Conservation (phyloP, 2,329 filamentous ascomycete species). For the Bipolaris bicolor region DNA sequence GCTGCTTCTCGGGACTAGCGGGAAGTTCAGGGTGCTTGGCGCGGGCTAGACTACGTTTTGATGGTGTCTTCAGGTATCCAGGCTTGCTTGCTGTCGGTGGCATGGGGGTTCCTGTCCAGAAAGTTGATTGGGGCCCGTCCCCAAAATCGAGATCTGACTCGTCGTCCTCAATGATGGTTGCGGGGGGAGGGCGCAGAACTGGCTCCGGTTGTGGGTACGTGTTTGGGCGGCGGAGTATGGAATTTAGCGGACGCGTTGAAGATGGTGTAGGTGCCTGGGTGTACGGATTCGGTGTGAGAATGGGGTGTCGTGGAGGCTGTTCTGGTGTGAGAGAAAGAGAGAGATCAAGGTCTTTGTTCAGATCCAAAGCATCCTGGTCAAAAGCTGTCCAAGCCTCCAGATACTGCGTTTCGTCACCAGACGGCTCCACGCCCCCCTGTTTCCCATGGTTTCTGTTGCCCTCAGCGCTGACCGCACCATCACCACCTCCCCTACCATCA, state of each 20-base stretch:
- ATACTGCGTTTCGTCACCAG: conserved; percentile 38
- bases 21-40: conserved; percentile 40
- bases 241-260: conserved; percentile 13
- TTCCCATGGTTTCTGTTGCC: conserved; percentile 8
- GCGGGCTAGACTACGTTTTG: conserved; percentile 48
- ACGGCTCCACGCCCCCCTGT: background rate
- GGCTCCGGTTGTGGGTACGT: conserved; percentile 26
- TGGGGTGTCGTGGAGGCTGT: conserved; percentile 6
- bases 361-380: conserved; percentile 41
- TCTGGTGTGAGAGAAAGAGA: conserved; percentile 38
- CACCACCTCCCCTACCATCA: background rate
- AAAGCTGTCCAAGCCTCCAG: conserved; percentile 50
- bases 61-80: conserved; percentile 57
- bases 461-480: background rate
- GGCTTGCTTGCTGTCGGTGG: conserved; percentile 18
- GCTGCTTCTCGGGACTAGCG: conserved; percentile 33
- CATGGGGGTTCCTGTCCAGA: conserved; percentile 39
- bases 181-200: conserved; percentile 19
- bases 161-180: conserved; percentile 31
- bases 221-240: conserved; percentile 20
- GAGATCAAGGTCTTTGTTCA: conserved; percentile 38
- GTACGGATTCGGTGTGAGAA: conserved; percentile 5
- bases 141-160: conserved; percentile 15
- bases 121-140: conserved; percentile 21
- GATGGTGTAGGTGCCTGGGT: conserved; percentile 4